A percentile compares a stretch with the other conserved stretches of the same genome.
phyloP scores from a whole-genome alignment of 2,329 filamentous ascomycete genomes.

The Gnomoniopsis sp. region DNA sequence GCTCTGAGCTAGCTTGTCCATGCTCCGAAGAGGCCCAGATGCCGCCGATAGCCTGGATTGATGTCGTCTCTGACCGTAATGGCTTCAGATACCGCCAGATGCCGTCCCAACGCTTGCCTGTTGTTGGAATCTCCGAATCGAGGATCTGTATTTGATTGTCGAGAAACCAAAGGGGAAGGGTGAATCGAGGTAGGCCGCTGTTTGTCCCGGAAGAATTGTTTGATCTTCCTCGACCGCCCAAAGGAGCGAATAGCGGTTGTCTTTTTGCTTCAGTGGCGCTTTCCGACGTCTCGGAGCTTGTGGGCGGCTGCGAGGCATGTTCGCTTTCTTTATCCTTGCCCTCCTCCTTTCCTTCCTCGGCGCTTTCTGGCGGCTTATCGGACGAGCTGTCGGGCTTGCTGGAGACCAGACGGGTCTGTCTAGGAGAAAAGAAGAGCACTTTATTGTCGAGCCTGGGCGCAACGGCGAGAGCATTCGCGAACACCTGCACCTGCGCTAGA shows the following conservation, averaged over 20 bases:
- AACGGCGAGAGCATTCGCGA: background rate
- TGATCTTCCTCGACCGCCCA: constrained; percentile 1
- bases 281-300: constrained; percentile 10
- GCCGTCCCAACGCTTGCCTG: constrained; percentile 20
- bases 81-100: constrained; percentile 1
- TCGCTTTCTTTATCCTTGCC: constrained; percentile 12
- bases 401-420: constrained; percentile 4
- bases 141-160: constrained; percentile 43
- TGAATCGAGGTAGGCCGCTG: constrained; percentile 42
- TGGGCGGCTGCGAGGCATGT: constrained; percentile 8
- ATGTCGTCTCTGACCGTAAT: background rate
- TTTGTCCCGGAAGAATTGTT: background rate
- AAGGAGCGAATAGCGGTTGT: constrained; percentile 11
- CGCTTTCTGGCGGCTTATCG: constrained; percentile 12
- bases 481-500: constrained; percentile 8
- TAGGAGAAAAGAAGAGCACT: background rate
- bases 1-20: constrained; percentile 20
- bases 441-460: background rate
- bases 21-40: constrained; percentile 13
- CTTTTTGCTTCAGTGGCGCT: constrained; percentile 5
- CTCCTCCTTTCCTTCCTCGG: constrained; percentile 8
- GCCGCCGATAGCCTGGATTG: constrained; percentile 6
- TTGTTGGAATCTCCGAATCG: constrained; percentile 26
- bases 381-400: constrained; percentile 11
- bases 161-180: constrained; percentile 57